These are phyloP conservation scores for Lantana camara DNA, from an alignment of 257 asterid genomes.

Conservation along the genomic window DNA sequence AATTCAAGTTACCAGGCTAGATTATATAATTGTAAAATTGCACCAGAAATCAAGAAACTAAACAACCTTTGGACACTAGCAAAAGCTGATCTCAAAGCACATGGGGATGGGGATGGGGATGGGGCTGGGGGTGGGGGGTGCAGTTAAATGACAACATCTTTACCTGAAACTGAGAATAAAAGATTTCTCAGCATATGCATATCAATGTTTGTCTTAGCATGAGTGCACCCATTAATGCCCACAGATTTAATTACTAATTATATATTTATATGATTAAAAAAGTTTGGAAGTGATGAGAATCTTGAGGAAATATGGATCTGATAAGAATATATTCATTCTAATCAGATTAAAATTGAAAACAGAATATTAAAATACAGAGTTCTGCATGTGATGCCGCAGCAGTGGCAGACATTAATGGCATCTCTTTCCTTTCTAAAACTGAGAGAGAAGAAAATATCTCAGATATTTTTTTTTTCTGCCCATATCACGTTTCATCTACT, in stretches of 20 bases:
- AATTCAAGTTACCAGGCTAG: not conserved
- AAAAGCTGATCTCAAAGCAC: conserved; percentile 7
- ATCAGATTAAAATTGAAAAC: conserved; percentile 12
- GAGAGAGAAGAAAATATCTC: conserved; percentile 15
- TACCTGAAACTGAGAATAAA: not conserved
- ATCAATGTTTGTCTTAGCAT: not conserved
- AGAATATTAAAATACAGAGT: not conserved
- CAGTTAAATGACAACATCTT: conserved; percentile 4
- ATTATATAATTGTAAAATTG: conserved; percentile 3
- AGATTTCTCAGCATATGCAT: not conserved
- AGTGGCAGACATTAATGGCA: not conserved
- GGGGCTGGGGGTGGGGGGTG: not conserved
- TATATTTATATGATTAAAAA: not conserved
- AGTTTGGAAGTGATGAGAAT: not conserved
- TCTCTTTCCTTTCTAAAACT: not conserved
- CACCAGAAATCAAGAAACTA: not conserved
- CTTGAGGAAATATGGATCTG: conserved; percentile 29
- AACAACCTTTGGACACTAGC: not conserved
- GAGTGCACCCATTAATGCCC: not conserved
- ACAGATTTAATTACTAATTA: not conserved
- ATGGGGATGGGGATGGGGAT: not conserved
- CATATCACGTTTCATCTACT: conserved; percentile 8
- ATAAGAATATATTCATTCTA: not conserved
- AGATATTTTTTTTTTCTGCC: conserved; percentile 10
- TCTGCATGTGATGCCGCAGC: conserved; percentile 25